These are phyloP conservation scores for Ceratocystis variospora DNA, from an alignment of 2,329 filamentous ascomycete genomes.

Conservation along the genomic window DNA sequence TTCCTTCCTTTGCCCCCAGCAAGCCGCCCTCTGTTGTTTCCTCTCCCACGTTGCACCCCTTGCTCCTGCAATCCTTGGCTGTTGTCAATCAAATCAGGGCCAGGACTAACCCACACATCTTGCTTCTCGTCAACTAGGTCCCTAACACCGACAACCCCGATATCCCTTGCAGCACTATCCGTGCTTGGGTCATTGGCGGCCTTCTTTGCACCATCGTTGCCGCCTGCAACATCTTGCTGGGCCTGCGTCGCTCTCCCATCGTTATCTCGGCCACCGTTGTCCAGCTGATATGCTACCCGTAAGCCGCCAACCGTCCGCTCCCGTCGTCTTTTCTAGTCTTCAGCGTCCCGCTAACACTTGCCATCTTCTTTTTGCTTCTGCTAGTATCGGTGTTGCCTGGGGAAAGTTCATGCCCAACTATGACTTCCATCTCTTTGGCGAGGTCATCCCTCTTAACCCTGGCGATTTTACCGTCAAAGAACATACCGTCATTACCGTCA, in stretches of 20 bases:
- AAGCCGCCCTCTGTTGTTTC: background rate
- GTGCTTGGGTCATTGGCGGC: conserved; percentile 45
- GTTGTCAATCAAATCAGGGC: too few relatives aligned
- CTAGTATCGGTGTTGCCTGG: conserved; percentile 25
- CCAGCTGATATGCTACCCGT: conserved; percentile 41
- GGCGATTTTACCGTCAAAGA: conserved; percentile 36
- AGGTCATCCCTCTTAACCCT: conserved; percentile 28
- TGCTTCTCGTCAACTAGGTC: conserved; percentile 8
- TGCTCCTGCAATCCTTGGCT: background rate
- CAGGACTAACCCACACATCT: too few relatives aligned
- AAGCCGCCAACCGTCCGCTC: conserved; percentile 10
- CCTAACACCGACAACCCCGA: conserved; percentile 35
- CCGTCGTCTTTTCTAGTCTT: background rate
- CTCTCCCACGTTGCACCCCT: background rate
- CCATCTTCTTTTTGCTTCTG: conserved; percentile 11
- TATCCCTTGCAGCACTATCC: conserved; percentile 43
- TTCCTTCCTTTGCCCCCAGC: too few relatives aligned
- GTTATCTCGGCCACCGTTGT: conserved; percentile 40
- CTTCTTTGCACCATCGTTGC: conserved; percentile 45
- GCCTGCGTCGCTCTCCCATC: conserved; percentile 36
- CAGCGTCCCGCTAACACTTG: conserved; percentile 25
- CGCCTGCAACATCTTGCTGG: conserved; percentile 42
- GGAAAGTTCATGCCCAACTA: conserved; percentile 25
- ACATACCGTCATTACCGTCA: conserved; percentile 36
- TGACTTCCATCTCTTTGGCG: conserved; percentile 26